phyloP scores from a whole-genome alignment of 148 eudicot genomes.

The Vaccinium macrocarpon region DNA sequence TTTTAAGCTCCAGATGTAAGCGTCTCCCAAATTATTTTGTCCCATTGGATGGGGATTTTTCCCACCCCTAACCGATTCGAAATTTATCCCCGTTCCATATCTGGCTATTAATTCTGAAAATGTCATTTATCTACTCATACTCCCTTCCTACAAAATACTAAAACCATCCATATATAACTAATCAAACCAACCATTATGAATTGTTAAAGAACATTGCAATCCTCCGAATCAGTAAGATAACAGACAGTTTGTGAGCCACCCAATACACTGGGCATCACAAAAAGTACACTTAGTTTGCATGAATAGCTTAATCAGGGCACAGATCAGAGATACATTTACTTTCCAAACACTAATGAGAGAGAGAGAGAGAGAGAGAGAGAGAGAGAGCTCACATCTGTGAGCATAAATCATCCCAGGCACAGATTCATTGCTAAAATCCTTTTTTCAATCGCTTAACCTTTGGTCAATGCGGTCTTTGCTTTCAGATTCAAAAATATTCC shows the following conservation, averaged over 20 bases:
- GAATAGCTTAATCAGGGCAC: not conserved
- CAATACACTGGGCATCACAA: not conserved
- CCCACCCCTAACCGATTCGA: too few relatives aligned
- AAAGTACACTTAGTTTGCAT: not conserved
- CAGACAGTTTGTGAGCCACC: not conserved
- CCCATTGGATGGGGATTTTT: too few relatives aligned
- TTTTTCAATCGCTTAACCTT: slow-evolving; percentile 29
- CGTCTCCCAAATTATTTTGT: too few relatives aligned
- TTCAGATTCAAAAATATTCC: slow-evolving; percentile 84
- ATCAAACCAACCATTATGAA: not conserved
- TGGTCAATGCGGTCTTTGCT: slow-evolving; percentile 62
- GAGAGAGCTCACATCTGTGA: not conserved
- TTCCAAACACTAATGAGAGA: not conserved
- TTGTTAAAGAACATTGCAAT: not conserved
- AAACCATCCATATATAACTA: too few relatives aligned
- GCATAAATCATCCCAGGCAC: not conserved
- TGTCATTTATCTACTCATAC: not conserved
- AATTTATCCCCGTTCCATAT: too few relatives aligned
- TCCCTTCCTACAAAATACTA: too few relatives aligned
- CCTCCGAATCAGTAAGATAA: not conserved
- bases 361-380: not conserved
- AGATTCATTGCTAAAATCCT: not conserved
- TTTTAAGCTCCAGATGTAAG: too few relatives aligned
- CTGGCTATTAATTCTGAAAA: too few relatives aligned
- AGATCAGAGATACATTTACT: not conserved